Conservation (phyloP, 1,284 basidiomycete genomes). For the Cryptococcus sp. region DNA sequence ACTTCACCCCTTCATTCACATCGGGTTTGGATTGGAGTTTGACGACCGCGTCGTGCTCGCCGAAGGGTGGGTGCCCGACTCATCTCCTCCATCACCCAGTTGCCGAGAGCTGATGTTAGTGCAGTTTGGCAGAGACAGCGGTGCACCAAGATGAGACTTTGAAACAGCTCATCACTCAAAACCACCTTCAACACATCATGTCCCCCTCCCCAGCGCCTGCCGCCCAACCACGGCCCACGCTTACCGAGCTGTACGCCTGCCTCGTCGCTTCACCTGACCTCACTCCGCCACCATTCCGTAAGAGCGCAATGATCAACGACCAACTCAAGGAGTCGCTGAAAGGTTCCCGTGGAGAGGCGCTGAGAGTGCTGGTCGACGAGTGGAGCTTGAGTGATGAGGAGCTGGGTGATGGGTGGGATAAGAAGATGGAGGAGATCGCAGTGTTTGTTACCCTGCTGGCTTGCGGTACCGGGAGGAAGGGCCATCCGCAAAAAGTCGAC, state of each 20-base stretch:
- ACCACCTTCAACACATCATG: slow-evolving; percentile 3
- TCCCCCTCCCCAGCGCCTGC: not conserved
- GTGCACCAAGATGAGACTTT: slow-evolving; percentile 45
- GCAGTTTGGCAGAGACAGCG: slow-evolving; percentile 58
- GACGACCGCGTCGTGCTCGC: slow-evolving; percentile 57
- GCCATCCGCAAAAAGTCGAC: slow-evolving; percentile 58
- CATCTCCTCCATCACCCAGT: not conserved
- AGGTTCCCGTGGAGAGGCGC: slow-evolving; percentile 53
- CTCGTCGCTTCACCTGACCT: slow-evolving; percentile 34
- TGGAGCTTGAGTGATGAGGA: slow-evolving; percentile 54
- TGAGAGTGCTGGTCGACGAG: slow-evolving; percentile 54
- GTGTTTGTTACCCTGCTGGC: slow-evolving; percentile 58
- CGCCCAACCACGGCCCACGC: slow-evolving; percentile 6
- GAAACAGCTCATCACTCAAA: slow-evolving; percentile 3
- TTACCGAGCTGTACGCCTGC: slow-evolving; percentile 35
- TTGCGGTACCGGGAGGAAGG: slow-evolving; percentile 56
- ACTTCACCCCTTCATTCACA: slow-evolving; percentile 60
- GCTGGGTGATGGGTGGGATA: slow-evolving; percentile 48
- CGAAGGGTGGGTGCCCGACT: slow-evolving; percentile 49
- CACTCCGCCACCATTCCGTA: slow-evolving; percentile 58
- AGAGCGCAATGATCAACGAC: slow-evolving; percentile 54
- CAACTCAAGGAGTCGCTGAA: slow-evolving; percentile 48
- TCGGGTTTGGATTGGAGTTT: slow-evolving; percentile 65
- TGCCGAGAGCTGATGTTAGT: not conserved
- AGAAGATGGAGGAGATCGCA: slow-evolving; percentile 57